Percentiles rank a stretch among this genome's conserved stretches.
Evolutionary conservation across 371 early-diverging fungal genomes (phyloP).

Genomic region (Syncephalastrum sp.): DNA sequence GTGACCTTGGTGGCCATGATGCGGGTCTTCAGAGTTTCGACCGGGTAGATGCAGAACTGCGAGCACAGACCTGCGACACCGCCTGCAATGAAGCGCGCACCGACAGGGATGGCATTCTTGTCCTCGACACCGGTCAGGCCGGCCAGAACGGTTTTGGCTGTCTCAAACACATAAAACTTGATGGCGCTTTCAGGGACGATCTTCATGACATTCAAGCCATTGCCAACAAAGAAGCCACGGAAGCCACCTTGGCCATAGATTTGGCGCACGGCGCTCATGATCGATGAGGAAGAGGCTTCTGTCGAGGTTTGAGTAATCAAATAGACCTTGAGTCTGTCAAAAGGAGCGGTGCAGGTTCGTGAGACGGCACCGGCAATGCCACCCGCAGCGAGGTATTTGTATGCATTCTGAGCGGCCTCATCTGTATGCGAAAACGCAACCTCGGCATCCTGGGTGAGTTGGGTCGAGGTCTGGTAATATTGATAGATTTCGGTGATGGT

Average conservation of each 20-base stretch:
- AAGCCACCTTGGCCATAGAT: slow-evolving; percentile 69
- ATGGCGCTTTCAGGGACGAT: slow-evolving; percentile 80
- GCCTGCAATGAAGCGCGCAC: slow-evolving; percentile 74
- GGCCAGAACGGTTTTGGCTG: slow-evolving; percentile 60
- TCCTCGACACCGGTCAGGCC: slow-evolving; percentile 46
- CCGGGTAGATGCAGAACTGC: slow-evolving; percentile 78
- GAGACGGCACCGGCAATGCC: slow-evolving; percentile 79
- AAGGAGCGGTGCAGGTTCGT: slow-evolving; percentile 79
- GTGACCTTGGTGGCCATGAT: slow-evolving; percentile 62
- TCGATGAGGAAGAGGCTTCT: slow-evolving; percentile 16
- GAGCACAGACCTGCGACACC: slow-evolving; percentile 78
- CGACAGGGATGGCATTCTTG: slow-evolving; percentile 57
- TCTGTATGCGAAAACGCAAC: slow-evolving; percentile 56
- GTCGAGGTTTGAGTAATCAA: slow-evolving; percentile 57
- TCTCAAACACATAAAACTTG: slow-evolving; percentile 76
- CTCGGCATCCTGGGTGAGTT: slow-evolving; percentile 60
- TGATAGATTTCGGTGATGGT: slow-evolving; percentile 59
- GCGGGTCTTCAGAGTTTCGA: slow-evolving; percentile 79
- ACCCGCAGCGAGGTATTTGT: slow-evolving; percentile 70
- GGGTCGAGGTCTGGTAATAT: slow-evolving; percentile 60
- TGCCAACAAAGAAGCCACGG: slow-evolving; percentile 76
- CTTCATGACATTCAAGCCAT: slow-evolving; percentile 80
- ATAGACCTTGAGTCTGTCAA: slow-evolving; percentile 81
- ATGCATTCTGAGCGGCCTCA: slow-evolving; percentile 39
- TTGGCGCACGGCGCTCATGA: slow-evolving; percentile 35